Evolutionary conservation across 345 rosid species (phyloP).

Genomic region (Gossypium ekmanianum): DNA sequence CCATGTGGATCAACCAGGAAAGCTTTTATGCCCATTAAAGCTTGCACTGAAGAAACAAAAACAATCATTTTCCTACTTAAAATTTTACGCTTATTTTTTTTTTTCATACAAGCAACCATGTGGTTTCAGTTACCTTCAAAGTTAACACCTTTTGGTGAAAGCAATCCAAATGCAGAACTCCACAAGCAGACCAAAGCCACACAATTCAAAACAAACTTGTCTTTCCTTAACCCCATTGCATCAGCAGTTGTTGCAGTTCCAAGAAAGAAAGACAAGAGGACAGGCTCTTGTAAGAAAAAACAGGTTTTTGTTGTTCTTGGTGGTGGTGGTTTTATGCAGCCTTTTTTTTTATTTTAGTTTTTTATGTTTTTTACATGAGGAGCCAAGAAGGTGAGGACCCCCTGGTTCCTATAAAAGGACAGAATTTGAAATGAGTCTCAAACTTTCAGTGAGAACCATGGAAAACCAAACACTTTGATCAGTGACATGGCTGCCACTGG

Average conservation of each 20-base stretch:
- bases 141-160: slow-evolving; percentile 78
- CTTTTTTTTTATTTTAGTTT: not conserved
- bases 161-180: slow-evolving; percentile 49
- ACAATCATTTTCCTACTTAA: not conserved
- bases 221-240: slow-evolving; percentile 37
- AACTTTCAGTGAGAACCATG: slow-evolving; percentile 26
- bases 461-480: slow-evolving; percentile 21
- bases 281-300: slow-evolving; percentile 21
- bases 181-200: slow-evolving; percentile 34
- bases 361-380: slow-evolving; percentile 1
- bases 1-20: slow-evolving; percentile 60
- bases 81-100: not conserved
- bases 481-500: slow-evolving; percentile 50
- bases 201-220: slow-evolving; percentile 25
- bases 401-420: slow-evolving; percentile 20
- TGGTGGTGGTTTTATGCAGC: not conserved
- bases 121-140: slow-evolving; percentile 58
- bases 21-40: slow-evolving; percentile 57
- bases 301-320: not conserved
- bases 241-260: slow-evolving; percentile 10
- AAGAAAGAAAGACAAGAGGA: not conserved
- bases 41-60: slow-evolving; percentile 49
- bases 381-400: slow-evolving; percentile 16
- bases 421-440: slow-evolving; percentile 29
- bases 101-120: not conserved